Evolutionary conservation across 1,284 basidiomycete species (phyloP), one percentile per base, ranked within the genome.

Genomic region (Pseudomicrostroma phylloplanum): DNA sequence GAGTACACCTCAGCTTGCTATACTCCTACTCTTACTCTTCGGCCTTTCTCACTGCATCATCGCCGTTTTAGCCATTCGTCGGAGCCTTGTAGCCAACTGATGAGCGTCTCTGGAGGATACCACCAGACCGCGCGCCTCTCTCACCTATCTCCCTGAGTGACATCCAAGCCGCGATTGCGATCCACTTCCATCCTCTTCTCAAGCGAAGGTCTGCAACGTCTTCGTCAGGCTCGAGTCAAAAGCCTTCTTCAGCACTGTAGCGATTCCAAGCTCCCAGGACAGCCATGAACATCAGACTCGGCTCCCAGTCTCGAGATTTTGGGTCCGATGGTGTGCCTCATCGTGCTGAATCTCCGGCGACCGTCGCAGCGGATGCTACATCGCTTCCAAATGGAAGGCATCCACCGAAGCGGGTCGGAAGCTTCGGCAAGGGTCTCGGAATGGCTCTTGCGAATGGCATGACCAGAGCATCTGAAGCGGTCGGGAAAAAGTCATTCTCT

Each of bases 401-500:
- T 15, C 61, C 59, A 2, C 71, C 72, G 21, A 72, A 72, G 64
- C 68, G 71, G 13, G 67, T 71, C 9, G 64, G 64, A 17, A 72
- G 70, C 61, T 74, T 74, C 42, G 71, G 71, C 17, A 63, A 63
- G 25, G 66, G 70, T 19, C 66, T 74, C 25, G 71, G 72, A 25
- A 55, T 25, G 11, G 25, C 56, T 7, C 67, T 74, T 40, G 65
- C 69, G 19, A 68, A 66, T 48, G 56, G 64, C 57, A 70, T 69
- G 64, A 63, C 70, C 48, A 67, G 66, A 48, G 61, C 70, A 7
- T 67, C 65, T 48, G 72, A 71, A 25, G 41, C 57, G 17, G 55
- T 41, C 41, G 25, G 40, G 26, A 62, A 60, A n/a, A 59, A 46
- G 39, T 55, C 60, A 7, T 39, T 36, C 9, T n/a, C 25, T 6